phyloP scores from a whole-genome alignment of 1,284 basidiomycete species.

The Sanghuangporus weigelae region DNA sequence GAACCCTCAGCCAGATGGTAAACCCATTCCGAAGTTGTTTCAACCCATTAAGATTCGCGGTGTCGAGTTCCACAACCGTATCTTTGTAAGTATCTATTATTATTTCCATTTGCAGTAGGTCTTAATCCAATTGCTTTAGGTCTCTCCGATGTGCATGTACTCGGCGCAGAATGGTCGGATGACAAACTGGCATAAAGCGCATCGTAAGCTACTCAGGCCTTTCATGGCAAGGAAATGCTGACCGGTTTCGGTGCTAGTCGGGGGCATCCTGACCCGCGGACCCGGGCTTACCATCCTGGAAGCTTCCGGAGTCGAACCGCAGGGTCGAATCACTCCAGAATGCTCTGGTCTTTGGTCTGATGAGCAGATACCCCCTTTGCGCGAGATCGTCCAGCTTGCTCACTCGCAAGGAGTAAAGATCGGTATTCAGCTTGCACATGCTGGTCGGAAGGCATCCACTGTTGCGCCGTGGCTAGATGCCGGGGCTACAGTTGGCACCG shows the following conservation, averaged over 20 bases:
- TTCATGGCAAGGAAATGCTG: neutral
- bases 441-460: conserved; percentile 54
- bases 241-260: conserved; percentile 28
- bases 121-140: neutral
- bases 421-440: conserved; percentile 61
- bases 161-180: conserved; percentile 51
- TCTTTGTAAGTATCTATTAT: conserved; percentile 28
- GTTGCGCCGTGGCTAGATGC: conserved; percentile 39
- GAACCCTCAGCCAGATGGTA: conserved; percentile 37
- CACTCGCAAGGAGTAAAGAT: conserved; percentile 43
- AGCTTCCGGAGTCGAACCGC: conserved; percentile 52
- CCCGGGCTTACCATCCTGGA: conserved; percentile 52
- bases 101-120: neutral
- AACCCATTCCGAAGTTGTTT: conserved; percentile 53
- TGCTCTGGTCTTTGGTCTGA: conserved; percentile 48
- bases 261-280: conserved; percentile 43
- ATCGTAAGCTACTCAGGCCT: conserved; percentile 30
- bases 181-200: conserved; percentile 48
- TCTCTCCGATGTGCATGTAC: conserved; percentile 59
- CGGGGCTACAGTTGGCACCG: conserved; percentile 21
- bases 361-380: conserved; percentile 47
- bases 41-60: conserved; percentile 54
- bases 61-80: conserved; percentile 37
- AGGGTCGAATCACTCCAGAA: conserved; percentile 55
- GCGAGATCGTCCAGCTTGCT: conserved; percentile 50